A percentile compares a stretch with the other conserved stretches of the same genome.
These are phyloP conservation scores for Stagonosporopsis vannaccii DNA, from an alignment of 2,329 filamentous ascomycete genomes.

Conservation along the genomic window DNA sequence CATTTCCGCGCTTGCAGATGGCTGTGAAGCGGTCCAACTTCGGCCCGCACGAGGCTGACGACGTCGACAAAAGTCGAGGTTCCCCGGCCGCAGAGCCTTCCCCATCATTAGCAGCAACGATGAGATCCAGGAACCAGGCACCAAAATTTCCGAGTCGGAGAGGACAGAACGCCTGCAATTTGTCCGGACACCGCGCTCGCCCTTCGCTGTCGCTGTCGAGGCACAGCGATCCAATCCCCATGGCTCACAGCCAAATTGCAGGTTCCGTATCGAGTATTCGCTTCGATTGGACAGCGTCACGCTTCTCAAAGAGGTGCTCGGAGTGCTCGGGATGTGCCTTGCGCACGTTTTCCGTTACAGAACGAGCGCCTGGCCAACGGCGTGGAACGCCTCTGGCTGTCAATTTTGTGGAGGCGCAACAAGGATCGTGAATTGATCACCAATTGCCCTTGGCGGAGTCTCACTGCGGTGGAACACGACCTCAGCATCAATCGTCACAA, in stretches of 20 bases:
- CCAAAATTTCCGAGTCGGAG: conserved; percentile 15
- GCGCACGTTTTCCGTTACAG: conserved; percentile 26
- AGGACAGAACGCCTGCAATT: conserved; percentile 3
- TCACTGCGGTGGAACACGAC: conserved; percentile 15
- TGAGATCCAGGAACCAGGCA: conserved; percentile 15
- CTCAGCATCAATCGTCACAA: conserved; percentile 23
- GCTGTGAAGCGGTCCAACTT: conserved; percentile 5
- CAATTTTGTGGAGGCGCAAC: not conserved
- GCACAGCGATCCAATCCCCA: not conserved
- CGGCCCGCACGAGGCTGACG: conserved; percentile 2
- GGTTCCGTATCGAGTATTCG: conserved; percentile 16
- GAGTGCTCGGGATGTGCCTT: conserved; percentile 34
- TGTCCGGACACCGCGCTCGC: conserved; percentile 2
- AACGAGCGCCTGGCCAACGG: not conserved
- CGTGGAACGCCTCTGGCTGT: conserved; percentile 7
- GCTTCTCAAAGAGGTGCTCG: conserved; percentile 22
- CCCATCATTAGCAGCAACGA: conserved; percentile 4
- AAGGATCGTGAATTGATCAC: not conserved
- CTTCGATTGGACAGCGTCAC: conserved; percentile 16
- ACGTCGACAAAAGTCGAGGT: conserved; percentile 10
- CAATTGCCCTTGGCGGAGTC: not conserved
- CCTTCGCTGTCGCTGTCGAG: not conserved
- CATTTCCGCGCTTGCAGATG: conserved; percentile 2
- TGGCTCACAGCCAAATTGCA: conserved; percentile 16
- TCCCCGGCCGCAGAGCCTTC: conserved; percentile 3